Evolutionary conservation across 176 grass and related monocot species (phyloP).

Genomic region (Elymus sibiricus): DNA sequence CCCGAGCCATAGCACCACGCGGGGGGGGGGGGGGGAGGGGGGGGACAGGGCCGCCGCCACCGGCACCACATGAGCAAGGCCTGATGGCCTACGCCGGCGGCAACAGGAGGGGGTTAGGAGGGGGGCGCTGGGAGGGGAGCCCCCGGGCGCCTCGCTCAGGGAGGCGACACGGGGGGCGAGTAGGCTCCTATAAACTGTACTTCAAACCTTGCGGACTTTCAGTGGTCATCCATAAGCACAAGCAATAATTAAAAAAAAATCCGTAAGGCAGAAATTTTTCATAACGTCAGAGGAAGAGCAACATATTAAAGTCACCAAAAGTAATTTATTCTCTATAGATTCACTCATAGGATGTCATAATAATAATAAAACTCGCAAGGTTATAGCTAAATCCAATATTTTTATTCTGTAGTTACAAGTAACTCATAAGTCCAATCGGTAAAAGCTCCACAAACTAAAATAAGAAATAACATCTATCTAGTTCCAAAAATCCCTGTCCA

Average conservation of each 20-base stretch:
- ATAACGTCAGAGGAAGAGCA: neutral
- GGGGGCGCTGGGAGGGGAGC: too few relatives aligned
- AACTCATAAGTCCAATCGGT: neutral
- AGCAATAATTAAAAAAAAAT: neutral
- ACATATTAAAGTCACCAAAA: neutral
- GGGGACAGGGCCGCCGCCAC: too few relatives aligned
- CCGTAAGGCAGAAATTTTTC: neutral
- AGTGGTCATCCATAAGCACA: neutral
- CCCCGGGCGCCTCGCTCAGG: too few relatives aligned
- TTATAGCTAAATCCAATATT: conserved; percentile 22
- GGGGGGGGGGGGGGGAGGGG: too few relatives aligned
- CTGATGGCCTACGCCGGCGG: too few relatives aligned
- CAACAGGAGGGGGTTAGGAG: too few relatives aligned
- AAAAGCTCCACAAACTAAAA: conserved; percentile 20
- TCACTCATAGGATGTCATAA: conserved; percentile 1
- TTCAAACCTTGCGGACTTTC: neutral
- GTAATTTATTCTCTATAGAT: conserved; percentile 22
- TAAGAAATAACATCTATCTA: conserved; percentile 12
- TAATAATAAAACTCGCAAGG: neutral
- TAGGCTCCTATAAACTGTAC: too few relatives aligned
- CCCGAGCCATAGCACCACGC: too few relatives aligned
- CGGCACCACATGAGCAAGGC: too few relatives aligned
- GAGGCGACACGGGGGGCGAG: too few relatives aligned
- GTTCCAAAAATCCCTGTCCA: conserved; percentile 4
- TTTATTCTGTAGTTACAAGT: conserved; percentile 19